These are phyloP conservation scores for Panicum virgatum DNA, from an alignment of 202 grass and related monocot species.

Conservation along the genomic window DNA sequence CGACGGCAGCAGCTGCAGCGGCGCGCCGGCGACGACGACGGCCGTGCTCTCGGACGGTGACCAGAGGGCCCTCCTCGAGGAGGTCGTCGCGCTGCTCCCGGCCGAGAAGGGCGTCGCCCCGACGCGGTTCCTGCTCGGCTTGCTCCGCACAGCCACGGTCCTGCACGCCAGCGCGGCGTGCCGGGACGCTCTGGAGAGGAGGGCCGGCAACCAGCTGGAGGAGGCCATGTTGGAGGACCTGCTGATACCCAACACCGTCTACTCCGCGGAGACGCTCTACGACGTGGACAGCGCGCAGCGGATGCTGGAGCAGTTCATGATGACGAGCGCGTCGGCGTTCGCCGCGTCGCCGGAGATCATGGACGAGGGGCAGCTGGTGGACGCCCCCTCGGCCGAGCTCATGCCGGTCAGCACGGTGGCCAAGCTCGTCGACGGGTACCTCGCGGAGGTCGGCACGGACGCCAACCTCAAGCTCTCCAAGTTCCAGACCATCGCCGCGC, in stretches of 20 bases:
- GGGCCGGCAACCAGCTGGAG: constrained; percentile 60
- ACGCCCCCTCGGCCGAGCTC: constrained; percentile 41
- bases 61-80: constrained; percentile 65
- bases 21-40: constrained; percentile 18
- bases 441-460: constrained; percentile 77
- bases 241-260: constrained; percentile 58
- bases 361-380: constrained; percentile 40
- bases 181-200: constrained; percentile 68
- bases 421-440: constrained; percentile 80
- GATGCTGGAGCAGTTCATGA: constrained; percentile 74
- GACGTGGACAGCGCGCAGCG: constrained; percentile 74
- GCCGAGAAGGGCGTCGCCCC: constrained; percentile 52
- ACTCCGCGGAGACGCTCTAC: constrained; percentile 66
- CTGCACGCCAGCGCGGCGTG: constrained; percentile 61
- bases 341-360: constrained; percentile 59
- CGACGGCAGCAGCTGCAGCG: constrained; percentile 7
- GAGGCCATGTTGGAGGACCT: constrained; percentile 73
- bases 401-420: constrained; percentile 55
- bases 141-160: constrained; percentile 59
- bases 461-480: constrained; percentile 59
- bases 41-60: constrained; percentile 49
- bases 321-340: constrained; percentile 45
- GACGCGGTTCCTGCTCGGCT: constrained; percentile 60
- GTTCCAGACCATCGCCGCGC: constrained; percentile 65
- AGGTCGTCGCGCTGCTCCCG: constrained; percentile 65